Percentiles rank a stretch among this genome's conserved stretches.
Conservation (phyloP, 352 stramenopile genomes). For the Thraustotheca clavata region DNA sequence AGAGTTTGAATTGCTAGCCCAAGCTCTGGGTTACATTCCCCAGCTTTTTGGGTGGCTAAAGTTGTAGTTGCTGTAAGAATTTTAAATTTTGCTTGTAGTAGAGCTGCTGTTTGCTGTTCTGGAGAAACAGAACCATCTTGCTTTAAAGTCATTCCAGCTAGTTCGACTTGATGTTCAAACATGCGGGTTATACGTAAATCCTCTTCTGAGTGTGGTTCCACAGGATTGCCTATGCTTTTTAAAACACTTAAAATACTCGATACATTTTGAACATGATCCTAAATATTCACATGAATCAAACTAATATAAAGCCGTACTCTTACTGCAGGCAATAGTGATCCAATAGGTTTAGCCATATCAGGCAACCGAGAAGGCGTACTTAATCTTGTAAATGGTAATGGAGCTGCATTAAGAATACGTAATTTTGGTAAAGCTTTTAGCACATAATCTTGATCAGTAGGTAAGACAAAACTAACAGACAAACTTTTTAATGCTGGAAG, state of each 20-base stretch:
- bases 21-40: slow-evolving; percentile 12
- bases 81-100: slow-evolving; percentile 19
- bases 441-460: slow-evolving; percentile 42
- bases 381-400: slow-evolving; percentile 22
- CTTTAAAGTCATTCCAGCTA: slow-evolving; percentile 34
- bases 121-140: slow-evolving; percentile 1
- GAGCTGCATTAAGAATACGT: slow-evolving; percentile 48
- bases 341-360: too few species aligned
- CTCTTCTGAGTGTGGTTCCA: slow-evolving; percentile 4
- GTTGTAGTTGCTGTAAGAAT: slow-evolving; percentile 1
- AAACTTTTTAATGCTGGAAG: slow-evolving; percentile 54
- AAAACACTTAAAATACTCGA: slow-evolving; percentile 14
- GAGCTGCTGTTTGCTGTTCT: not conserved
- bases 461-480: slow-evolving; percentile 37
- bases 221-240: slow-evolving; percentile 2
- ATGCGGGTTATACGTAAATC: slow-evolving; percentile 12
- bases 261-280: slow-evolving; percentile 21
- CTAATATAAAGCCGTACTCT: too few species aligned
- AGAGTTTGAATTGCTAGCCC: slow-evolving; percentile 10
- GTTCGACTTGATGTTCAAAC: slow-evolving; percentile 47
- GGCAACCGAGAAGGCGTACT: too few species aligned
- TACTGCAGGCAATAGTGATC: too few species aligned
- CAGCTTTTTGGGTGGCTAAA: slow-evolving; percentile 16
- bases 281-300: too few species aligned
- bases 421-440: slow-evolving; percentile 46